These are phyloP conservation scores for Haplosporangium sp. DNA, from an alignment of 371 early-diverging fungal species.

Conservation along the genomic window DNA sequence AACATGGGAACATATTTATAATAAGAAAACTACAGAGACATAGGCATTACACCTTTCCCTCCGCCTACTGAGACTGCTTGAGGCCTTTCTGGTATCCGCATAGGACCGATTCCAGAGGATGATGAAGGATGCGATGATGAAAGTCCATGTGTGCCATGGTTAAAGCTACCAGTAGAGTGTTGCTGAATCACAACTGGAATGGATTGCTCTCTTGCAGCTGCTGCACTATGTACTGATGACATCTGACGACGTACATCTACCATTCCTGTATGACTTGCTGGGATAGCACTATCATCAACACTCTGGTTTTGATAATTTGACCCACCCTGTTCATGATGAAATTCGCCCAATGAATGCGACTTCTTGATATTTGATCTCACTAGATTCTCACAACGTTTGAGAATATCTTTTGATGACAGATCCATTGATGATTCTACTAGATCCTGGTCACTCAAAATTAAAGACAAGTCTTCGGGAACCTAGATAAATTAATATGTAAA, in stretches of 20 bases:
- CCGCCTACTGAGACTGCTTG: constrained; percentile 33
- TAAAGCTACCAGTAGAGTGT: not conserved
- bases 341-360: constrained; percentile 41
- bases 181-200: constrained; percentile 36
- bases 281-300: not conserved
- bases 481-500: constrained; percentile 7
- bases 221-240: constrained; percentile 3
- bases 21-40: constrained; percentile 23
- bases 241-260: constrained; percentile 13
- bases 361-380: constrained; percentile 61
- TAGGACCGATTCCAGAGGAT: constrained; percentile 24
- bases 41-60: constrained; percentile 36
- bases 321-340: constrained; percentile 11
- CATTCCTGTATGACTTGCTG: constrained; percentile 7
- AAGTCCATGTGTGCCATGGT: constrained; percentile 12
- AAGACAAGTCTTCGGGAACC: constrained; percentile 78
- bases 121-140: constrained; percentile 30
- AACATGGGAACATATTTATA: not conserved
- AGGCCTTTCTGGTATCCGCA: constrained; percentile 44
- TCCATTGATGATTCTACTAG: constrained; percentile 68
- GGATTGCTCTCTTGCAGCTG: constrained; percentile 16
- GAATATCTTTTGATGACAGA: constrained; percentile 70
- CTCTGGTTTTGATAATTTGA: not conserved
- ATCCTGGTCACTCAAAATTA: constrained; percentile 67
- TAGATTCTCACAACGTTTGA: constrained; percentile 73